Conservation (phyloP, 257 asterid genomes). For the Solanum chmielewskii region DNA sequence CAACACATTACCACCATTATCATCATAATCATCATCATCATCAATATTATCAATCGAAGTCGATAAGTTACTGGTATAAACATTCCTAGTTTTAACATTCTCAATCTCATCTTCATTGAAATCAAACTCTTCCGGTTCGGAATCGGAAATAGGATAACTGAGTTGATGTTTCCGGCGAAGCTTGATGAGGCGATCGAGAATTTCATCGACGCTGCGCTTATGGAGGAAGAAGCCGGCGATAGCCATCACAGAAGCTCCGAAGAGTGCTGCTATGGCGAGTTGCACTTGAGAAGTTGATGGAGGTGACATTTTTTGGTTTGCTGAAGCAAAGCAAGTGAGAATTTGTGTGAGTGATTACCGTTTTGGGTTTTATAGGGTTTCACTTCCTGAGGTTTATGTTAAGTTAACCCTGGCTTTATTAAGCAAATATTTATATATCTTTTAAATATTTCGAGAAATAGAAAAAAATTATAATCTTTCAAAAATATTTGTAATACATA, state of each 20-base stretch:
- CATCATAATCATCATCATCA: conserved; percentile 7
- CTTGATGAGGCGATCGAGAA: conserved; percentile 72
- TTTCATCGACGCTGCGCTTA: conserved; percentile 85
- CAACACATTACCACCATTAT: conserved; percentile 14
- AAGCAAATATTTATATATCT: too few species aligned
- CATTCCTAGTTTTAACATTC: neutral
- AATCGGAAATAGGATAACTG: neutral
- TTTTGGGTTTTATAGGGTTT: conserved; percentile 19
- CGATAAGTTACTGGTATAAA: conserved; percentile 15
- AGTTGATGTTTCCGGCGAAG: conserved; percentile 35
- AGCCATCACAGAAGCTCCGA: conserved; percentile 92
- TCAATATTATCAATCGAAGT: conserved; percentile 18
- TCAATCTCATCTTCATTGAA: conserved; percentile 18
- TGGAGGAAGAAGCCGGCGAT: conserved; percentile 82
- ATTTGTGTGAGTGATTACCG: conserved; percentile 7
- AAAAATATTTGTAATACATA: too few species aligned
- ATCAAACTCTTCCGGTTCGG: conserved; percentile 4
- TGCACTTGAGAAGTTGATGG: conserved; percentile 37
- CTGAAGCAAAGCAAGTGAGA: neutral
- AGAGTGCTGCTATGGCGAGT: conserved; percentile 67
- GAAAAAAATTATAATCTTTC: too few species aligned
- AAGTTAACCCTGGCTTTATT: neutral
- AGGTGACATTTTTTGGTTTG: conserved; percentile 17
- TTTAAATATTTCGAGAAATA: too few species aligned
- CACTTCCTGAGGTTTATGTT: neutral